Conservation (phyloP, 306 rosid species). For the Prosopis cineraria region DNA sequence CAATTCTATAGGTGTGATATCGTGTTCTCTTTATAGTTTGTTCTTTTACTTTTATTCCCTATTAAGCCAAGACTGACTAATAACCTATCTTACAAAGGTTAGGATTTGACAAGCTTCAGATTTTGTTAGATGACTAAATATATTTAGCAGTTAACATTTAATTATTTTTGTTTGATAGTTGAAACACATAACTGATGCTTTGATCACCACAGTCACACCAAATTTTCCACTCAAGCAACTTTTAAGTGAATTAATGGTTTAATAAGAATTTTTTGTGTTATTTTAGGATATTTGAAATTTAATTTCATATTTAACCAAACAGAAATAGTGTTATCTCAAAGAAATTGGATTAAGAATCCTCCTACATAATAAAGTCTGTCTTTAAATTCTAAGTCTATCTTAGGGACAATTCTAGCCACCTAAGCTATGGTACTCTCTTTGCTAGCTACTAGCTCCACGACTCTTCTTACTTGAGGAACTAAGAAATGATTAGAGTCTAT, state of each 20-base stretch:
- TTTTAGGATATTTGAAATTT: not conserved
- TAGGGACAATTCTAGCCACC: too few species aligned
- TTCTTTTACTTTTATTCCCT: too few species aligned
- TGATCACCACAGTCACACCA: not conserved
- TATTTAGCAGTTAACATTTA: not conserved
- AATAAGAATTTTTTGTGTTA: not conserved
- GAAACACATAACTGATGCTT: not conserved
- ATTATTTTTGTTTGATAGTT: not conserved
- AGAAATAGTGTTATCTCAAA: too few species aligned
- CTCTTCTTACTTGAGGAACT: conserved; percentile 60
- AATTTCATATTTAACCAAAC: conserved; percentile 1
- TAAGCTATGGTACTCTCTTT: too few species aligned
- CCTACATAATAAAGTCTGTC: too few species aligned
- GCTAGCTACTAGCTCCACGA: conserved; percentile 72
- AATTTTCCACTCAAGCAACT: not conserved
- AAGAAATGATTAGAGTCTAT: conserved; percentile 67
- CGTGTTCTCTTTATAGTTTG: too few species aligned
- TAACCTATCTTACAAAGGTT: conserved; percentile 2
- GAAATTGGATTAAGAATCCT: too few species aligned
- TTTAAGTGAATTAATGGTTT: not conserved
- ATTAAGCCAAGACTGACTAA: not conserved
- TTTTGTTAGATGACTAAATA: not conserved
- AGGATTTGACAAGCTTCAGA: conserved; percentile 18
- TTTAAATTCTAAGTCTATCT: too few species aligned
- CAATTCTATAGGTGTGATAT: not conserved